phyloP scores from a whole-genome alignment of 192 early-diverging fungal species.

The Backusella tuberculispora region DNA sequence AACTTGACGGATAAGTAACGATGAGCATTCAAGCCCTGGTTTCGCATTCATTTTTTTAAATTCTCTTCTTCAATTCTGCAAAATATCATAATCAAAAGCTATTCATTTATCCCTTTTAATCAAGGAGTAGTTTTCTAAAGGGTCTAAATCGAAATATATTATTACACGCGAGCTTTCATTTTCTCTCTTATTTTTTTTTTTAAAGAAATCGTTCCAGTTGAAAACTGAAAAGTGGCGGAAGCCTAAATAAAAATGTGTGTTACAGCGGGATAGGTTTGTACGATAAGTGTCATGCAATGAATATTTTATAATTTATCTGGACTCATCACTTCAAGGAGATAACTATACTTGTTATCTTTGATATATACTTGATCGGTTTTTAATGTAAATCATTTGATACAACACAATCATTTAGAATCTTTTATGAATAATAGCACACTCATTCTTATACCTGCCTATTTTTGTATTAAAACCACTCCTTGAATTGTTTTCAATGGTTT shows the following conservation, averaged over 20 bases:
- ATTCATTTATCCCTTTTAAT: constrained; percentile 5
- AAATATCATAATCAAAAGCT: background rate
- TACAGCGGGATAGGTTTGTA: background rate
- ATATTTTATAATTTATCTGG: background rate
- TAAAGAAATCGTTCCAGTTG: background rate
- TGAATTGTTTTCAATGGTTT: background rate
- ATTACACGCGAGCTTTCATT: constrained; percentile 1
- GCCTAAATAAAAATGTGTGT: background rate
- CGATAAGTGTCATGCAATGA: background rate
- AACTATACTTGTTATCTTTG: background rate
- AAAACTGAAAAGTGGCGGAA: background rate
- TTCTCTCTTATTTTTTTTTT: background rate
- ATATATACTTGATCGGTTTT: background rate
- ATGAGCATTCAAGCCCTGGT: background rate
- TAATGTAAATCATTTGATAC: background rate
- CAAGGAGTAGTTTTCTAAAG: constrained; percentile 1
- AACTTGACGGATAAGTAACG: background rate
- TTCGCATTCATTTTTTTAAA: background rate
- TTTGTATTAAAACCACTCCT: background rate
- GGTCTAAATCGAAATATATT: constrained; percentile 4
- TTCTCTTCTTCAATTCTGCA: background rate
- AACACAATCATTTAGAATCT: background rate
- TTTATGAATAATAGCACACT: background rate
- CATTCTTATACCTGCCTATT: background rate
- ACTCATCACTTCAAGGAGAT: constrained; percentile 1